phyloP scores from a whole-genome alignment of 306 rosid genomes.

The Delonix regia region DNA sequence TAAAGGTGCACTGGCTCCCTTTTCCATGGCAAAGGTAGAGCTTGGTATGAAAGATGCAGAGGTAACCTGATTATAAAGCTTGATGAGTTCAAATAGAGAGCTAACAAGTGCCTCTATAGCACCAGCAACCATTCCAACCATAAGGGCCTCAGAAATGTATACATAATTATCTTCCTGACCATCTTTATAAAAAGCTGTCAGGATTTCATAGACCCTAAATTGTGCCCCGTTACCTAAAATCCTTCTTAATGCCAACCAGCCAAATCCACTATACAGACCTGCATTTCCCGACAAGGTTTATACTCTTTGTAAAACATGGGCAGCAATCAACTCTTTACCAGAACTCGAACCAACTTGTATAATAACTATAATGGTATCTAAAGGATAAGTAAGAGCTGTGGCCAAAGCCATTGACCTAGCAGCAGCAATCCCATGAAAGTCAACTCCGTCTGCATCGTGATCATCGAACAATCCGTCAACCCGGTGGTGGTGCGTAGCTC shows the following conservation, averaged over 20 bases:
- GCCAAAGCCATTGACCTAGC: no score
- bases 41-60: conserved; percentile 56
- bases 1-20: conserved; percentile 55
- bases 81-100: conserved; percentile 81
- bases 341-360: no score
- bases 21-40: conserved; percentile 48
- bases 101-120: conserved; percentile 61
- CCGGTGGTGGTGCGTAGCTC: no score
- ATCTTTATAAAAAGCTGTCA: conserved; percentile 81
- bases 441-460: no score
- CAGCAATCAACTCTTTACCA: conserved; percentile 52
- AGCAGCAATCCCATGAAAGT: no score
- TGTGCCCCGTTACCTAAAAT: conserved; percentile 75
- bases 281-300: conserved; percentile 58
- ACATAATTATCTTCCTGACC: conserved; percentile 71
- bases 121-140: conserved; percentile 81
- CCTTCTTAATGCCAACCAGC: conserved; percentile 77
- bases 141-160: conserved; percentile 65
- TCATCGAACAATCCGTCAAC: no score
- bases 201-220: conserved; percentile 78
- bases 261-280: conserved; percentile 76
- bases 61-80: conserved; percentile 75
- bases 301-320: conserved; percentile 54
- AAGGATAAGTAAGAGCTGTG: no score
- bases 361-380: no score